Base-by-base conservation (phyloP, 495 filamentous ascomycete genomes). In the Podospora sp. region DNA sequence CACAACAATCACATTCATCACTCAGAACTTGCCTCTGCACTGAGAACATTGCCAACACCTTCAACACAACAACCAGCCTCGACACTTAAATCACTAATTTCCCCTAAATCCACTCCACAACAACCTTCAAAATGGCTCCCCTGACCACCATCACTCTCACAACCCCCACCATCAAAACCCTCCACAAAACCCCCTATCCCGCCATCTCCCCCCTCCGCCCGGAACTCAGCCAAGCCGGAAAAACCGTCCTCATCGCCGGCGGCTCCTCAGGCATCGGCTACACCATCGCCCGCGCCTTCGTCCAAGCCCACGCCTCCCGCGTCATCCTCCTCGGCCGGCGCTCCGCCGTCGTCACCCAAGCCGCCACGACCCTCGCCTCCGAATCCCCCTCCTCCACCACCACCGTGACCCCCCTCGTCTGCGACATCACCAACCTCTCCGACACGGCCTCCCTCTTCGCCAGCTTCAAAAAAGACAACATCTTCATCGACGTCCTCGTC, bases 241-340 rank as follows among this genome's bases (percentile, higher is more conserved):
- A 81, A 51, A 80, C 72, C 4, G 74, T 87, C 24, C 63, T 86
- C 24, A 69, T 88, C 27, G 85, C 84, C 6, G 85, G 83, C 12
- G 80, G 68, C 51, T 66, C 70, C 1, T 61, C 57, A 22, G 76
- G 77, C 20, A 81, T 83, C 52, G 81, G 81, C 26, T 65, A 70
- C 11, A 71, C 73, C 16, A 82, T 77, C 35, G 76, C 76, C 36
- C 70, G 57, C 26, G 67, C 65, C 33, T 82, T 83, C 59, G 69
- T 79, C 14, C 63, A 67, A 16, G 81, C 81, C 11, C 65, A 69
- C 0, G 75, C 79, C 0, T 62, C 71, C 0, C 68, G 70, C 24
- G 68, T 82, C 33, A 78, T 78, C 62, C 59, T 82, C 46, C 72
- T 73, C 16, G 73, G 74, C 18, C 77, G 79, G 1, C 73, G 65